Evolutionary conservation across 495 filamentous ascomycete species (phyloP), one percentile per base, ranked within the genome.

Genomic region (Corynascus novoguineensis): DNA sequence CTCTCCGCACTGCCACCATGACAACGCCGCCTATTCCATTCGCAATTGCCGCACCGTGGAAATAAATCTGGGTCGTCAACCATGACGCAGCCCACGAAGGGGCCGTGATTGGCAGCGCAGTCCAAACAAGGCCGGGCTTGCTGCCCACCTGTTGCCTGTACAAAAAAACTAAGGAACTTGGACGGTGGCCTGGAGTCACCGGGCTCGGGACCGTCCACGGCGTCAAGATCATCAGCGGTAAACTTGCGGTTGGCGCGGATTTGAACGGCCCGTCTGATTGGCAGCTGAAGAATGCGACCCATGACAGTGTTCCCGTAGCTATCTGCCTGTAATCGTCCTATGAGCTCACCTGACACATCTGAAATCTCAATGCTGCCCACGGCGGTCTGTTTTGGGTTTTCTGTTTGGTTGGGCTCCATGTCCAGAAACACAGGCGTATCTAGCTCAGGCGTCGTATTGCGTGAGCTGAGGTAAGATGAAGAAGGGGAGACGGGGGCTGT

Each of bases 11-110:
- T 29, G 28, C 32, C 59, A 11, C 49, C 55, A n/a, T 58, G 56
- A 55, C 70, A 73, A 7, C 54, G 60, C 19, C 66, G 59, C 17
- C 60, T 53, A 45, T 59, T 64, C 68, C 68, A 71, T 40, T 71
- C 67, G 49, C 70, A 73, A 49, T 71, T 71, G 24, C 64, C 68
- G 40, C 70, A 73, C 12, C 60, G 57, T 1, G 58, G 57, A 38
- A 69, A n/a, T n/a, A n/a, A 68, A 8, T 59, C 57, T n/a, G 48
- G 47, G 35, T 51, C 59, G 27, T 45, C 60, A 14, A 67, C 35
- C 8, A 65, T 45, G 9, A 73, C 57, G 27, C 70, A 73, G 0
- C 58, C 50, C 8, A 55, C 48, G 44, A 60, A 73, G 0, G 55
- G 56, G 14, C 70, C 70, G 6, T 37, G 34, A 14, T 59, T 46